These are phyloP conservation scores for Quillaja saponaria DNA, from an alignment of 306 rosid species.

Conservation along the genomic window DNA sequence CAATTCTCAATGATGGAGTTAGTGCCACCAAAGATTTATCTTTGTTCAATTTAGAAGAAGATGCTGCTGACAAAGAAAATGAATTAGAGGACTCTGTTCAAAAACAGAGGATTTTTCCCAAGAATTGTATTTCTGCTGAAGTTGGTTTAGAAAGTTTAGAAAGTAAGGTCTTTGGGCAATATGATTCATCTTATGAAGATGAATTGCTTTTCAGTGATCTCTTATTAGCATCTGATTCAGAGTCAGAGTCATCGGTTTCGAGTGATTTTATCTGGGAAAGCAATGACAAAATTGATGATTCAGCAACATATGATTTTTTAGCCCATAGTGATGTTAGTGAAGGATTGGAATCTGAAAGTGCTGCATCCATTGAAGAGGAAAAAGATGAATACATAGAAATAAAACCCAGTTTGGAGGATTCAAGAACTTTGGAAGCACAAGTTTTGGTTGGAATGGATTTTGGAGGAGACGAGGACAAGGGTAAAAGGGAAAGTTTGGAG, in stretches of 20 bases:
- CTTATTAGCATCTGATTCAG: constrained; percentile 36
- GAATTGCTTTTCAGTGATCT: constrained; percentile 38
- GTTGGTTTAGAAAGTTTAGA: constrained; percentile 1
- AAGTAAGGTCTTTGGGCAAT: background rate
- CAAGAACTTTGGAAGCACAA: constrained; percentile 8
- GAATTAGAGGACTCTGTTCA: too few relatives aligned
- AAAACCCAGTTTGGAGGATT: constrained; percentile 33
- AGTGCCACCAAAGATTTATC: too few relatives aligned
- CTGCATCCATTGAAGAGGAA: constrained; percentile 24
- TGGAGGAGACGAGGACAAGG: constrained; percentile 6
- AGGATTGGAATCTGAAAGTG: constrained; percentile 32
- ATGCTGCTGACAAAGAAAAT: too few relatives aligned
- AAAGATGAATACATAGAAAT: constrained; percentile 50
- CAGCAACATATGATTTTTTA: constrained; percentile 38
- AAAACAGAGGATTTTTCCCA: too few relatives aligned
- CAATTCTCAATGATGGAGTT: too few relatives aligned
- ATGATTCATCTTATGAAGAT: constrained; percentile 48
- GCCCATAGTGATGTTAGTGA: constrained; percentile 29
- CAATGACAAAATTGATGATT: constrained; percentile 32
- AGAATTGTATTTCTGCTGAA: too few relatives aligned
- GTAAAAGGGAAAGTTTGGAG: constrained; percentile 24
- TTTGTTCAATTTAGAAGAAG: too few relatives aligned
- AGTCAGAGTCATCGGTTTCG: constrained; percentile 43
- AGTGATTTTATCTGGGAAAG: constrained; percentile 34
- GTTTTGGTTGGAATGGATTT: constrained; percentile 12